Percentiles rank a stretch among this genome's conserved stretches.
phyloP scores from a whole-genome alignment of 345 rosid species.

The Acer negundo region DNA sequence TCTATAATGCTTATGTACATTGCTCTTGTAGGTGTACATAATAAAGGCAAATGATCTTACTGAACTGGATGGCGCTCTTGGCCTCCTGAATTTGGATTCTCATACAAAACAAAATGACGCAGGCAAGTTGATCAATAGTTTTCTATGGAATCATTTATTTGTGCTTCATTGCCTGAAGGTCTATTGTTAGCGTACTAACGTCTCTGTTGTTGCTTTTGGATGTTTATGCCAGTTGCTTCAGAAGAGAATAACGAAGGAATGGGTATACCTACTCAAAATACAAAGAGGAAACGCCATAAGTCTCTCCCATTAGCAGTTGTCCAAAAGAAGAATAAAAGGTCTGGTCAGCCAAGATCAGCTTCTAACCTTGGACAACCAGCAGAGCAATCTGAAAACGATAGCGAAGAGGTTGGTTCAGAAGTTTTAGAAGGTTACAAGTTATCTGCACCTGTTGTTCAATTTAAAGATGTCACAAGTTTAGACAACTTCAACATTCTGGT shows the following conservation, averaged over 20 bases:
- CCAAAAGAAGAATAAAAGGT: slow-evolving; percentile 43
- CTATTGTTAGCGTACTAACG: background rate
- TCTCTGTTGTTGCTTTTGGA: slow-evolving; percentile 12
- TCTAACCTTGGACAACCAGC: slow-evolving; percentile 27
- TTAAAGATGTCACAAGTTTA: slow-evolving; percentile 41
- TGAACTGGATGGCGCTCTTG: slow-evolving; percentile 71
- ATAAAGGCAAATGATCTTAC: slow-evolving; percentile 58
- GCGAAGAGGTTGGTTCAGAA: slow-evolving; percentile 69
- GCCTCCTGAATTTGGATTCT: slow-evolving; percentile 71
- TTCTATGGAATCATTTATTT: slow-evolving; percentile 13
- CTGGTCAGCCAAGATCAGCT: slow-evolving; percentile 30
- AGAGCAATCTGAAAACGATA: slow-evolving; percentile 63
- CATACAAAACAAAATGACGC: slow-evolving; percentile 44
- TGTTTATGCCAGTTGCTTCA: slow-evolving; percentile 15
- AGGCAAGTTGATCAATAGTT: slow-evolving; percentile 41
- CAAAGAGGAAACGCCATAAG: slow-evolving; percentile 48
- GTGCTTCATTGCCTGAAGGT: slow-evolving; percentile 15
- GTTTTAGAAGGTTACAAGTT: slow-evolving; percentile 60
- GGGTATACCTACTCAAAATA: slow-evolving; percentile 15
- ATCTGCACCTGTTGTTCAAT: slow-evolving; percentile 39
- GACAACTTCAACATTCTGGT: slow-evolving; percentile 49
- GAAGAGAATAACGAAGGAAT: slow-evolving; percentile 30
- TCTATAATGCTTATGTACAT: slow-evolving; percentile 15
- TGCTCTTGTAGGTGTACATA: slow-evolving; percentile 51
- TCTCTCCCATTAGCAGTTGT: slow-evolving; percentile 49